Evolutionary conservation across 1,139 yeast species (phyloP).

Genomic region (Citeromyces hawaiiensis): DNA sequence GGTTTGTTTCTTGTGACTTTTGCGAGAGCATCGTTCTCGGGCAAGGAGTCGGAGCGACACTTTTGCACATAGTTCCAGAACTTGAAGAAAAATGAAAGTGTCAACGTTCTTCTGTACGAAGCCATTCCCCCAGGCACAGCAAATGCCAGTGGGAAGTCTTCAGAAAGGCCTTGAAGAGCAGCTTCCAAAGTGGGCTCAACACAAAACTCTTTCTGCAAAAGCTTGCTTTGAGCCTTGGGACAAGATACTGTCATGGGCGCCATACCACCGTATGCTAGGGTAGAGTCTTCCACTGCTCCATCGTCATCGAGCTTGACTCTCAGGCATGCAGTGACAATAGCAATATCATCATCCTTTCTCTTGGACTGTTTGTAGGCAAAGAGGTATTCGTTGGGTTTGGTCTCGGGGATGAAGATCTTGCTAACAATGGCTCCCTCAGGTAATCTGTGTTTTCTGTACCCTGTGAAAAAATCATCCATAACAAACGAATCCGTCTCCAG

Average conservation of each 20-base stretch:
- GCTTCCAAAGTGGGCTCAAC: slow-evolving; percentile 13
- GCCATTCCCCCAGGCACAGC: slow-evolving; percentile 36
- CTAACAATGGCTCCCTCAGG: slow-evolving; percentile 21
- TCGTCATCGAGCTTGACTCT: slow-evolving; percentile 11
- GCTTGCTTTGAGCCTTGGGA: slow-evolving; percentile 16
- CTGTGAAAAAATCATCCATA: slow-evolving; percentile 26
- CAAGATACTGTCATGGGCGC: slow-evolving; percentile 28
- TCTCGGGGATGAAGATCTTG: slow-evolving; percentile 23
- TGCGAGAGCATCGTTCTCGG: slow-evolving; percentile 13
- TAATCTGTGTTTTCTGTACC: slow-evolving; percentile 24
- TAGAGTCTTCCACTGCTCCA: slow-evolving; percentile 14
- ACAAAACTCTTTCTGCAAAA: slow-evolving; percentile 15
- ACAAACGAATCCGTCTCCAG: slow-evolving; percentile 11
- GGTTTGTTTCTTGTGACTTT: slow-evolving; percentile 23
- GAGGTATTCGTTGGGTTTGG: slow-evolving; percentile 20
- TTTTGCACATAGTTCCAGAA: slow-evolving; percentile 18
- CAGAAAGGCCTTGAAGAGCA: slow-evolving; percentile 16
- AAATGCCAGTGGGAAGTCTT: slow-evolving; percentile 23
- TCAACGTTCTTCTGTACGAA: slow-evolving; percentile 23
- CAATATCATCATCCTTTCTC: slow-evolving; percentile 32
- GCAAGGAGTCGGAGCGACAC: slow-evolving; percentile 12
- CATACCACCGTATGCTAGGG: slow-evolving; percentile 29
- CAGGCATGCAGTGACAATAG: slow-evolving; percentile 28
- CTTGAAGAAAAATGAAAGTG: slow-evolving; percentile 28
- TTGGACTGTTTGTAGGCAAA: slow-evolving; percentile 28